Percentiles rank a stretch among this genome's conserved stretches.
phyloP scores from a whole-genome alignment of 805 yeast genomes.

The Metschnikowia santaceciliae region DNA sequence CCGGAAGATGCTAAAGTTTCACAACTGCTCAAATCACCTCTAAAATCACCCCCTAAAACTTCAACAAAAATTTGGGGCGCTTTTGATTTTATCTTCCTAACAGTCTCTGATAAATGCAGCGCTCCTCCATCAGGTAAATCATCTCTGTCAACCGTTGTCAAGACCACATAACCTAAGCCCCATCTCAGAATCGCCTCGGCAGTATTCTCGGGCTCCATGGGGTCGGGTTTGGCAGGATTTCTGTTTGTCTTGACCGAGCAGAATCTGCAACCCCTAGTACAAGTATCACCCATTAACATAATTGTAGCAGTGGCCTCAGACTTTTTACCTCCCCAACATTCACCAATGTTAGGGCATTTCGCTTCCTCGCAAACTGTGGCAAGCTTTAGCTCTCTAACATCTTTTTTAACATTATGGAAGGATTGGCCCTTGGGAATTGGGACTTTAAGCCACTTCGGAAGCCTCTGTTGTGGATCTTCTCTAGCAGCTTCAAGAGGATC shows the following conservation, averaged over 20 bases:
- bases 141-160: slow-evolving; percentile 97
- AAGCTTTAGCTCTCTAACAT: slow-evolving; percentile 80
- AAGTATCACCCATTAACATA: slow-evolving; percentile 97
- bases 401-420: slow-evolving; percentile 75
- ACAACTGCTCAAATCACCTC: slow-evolving; percentile 84
- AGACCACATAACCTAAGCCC: slow-evolving; percentile 97
- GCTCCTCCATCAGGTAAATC: slow-evolving; percentile 94
- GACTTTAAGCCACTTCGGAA: slow-evolving; percentile 92
- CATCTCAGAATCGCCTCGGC: slow-evolving; percentile 96
- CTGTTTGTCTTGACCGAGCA: slow-evolving; percentile 95
- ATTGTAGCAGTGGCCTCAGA: slow-evolving; percentile 95
- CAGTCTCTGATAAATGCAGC: slow-evolving; percentile 84
- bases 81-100: slow-evolving; percentile 73
- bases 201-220: slow-evolving; percentile 95
- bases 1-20: slow-evolving; percentile 79
- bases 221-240: slow-evolving; percentile 84
- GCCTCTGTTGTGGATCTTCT: slow-evolving; percentile 61
- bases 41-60: slow-evolving; percentile 90
- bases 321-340: slow-evolving; percentile 98
- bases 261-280: slow-evolving; percentile 98
- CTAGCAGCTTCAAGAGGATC: slow-evolving; percentile 81
- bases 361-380: slow-evolving; percentile 99
- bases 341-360: slow-evolving; percentile 98
- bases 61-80: slow-evolving; percentile 92
- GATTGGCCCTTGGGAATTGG: slow-evolving; percentile 95